Base-by-base conservation (phyloP, 106 monocot species). In the Alisma plantagoaquatica region DNA sequence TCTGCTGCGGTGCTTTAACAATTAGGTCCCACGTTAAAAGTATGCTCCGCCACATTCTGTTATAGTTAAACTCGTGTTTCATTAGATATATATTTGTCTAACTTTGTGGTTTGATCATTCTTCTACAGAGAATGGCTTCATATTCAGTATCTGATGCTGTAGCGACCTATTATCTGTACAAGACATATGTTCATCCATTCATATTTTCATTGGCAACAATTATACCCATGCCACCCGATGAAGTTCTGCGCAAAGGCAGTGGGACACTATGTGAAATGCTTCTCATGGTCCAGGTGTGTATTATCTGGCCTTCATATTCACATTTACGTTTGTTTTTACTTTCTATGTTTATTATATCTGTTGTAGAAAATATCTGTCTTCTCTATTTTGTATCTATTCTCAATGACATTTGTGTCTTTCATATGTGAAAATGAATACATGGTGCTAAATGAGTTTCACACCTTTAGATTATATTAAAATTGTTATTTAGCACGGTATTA, bases 121-220 rank as follows among this genome's bases (percentile, higher is more conserved):
- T n/a, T n/a, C n/a, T n/a, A n/a, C 87, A 93, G 93, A 96, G 53
- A 31, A 98, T 98, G 96, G 96, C 96, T 43, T 98, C 96, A 32
- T 98, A 98, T 66, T 98, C 96, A 29, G 96, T 98, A 50, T 98
- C 96, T 61, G 96, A 98, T 85, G 96, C 96, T 66, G 96, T 98
- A 29, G 74, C 96, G 44, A 98, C 96, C 41, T 98, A 98, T 62
- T 98, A 85, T 48, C 78, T 98, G 26, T 98, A 98, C 61, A 98
- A 85, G 89, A 89, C 85, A 23, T 98, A 98, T 74, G 81, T 98
- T 51, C 96, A 98, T 69, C 96, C 96, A 18, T 98, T 98, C 54
- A 98, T 98, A 51, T 98, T 98, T 76, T 98, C 96, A 33, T 78
- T 98, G 62, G 89, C 89, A 78, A 98, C 96, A 47, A 98, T 98